Conservation (phyloP, 148 eudicot species). For the Hydrangea macrophylla region DNA sequence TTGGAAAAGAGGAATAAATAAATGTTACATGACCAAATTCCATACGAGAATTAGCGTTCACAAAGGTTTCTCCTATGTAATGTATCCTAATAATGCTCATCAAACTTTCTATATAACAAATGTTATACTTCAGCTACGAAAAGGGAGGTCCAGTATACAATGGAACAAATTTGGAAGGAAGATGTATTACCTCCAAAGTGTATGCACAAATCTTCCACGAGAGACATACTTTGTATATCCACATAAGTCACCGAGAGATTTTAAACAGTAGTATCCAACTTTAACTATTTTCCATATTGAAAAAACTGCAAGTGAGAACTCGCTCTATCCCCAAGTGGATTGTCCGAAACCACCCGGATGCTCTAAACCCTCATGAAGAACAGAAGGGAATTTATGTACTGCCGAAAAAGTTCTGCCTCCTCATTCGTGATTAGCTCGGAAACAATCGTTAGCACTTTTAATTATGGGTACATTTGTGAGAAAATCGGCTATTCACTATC, state of each 20-base stretch:
- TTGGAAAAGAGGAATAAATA: conserved; percentile 24
- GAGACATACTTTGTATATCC: conserved; percentile 6
- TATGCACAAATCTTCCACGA: conserved; percentile 6
- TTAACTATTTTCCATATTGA: conserved; percentile 21
- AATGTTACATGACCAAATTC: conserved; percentile 32
- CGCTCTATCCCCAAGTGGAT: not conserved
- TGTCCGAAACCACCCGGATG: conserved; percentile 19
- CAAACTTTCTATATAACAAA: conserved; percentile 14
- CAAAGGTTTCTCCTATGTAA: not conserved
- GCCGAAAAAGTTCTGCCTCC: conserved; percentile 21
- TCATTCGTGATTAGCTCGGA: conserved; percentile 19
- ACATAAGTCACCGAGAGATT: conserved; percentile 20
- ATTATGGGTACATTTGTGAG: not conserved
- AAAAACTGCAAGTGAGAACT: not conserved
- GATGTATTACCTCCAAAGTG: conserved; percentile 9
- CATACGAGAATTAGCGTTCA: conserved; percentile 6
- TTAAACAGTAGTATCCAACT: conserved; percentile 13
- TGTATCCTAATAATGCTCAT: not conserved
- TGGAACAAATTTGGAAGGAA: conserved; percentile 7
- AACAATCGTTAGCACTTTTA: conserved; percentile 16
- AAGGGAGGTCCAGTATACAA: conserved; percentile 8
- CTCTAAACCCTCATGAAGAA: conserved; percentile 21
- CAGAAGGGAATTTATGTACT: not conserved
- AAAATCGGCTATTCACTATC: conserved; percentile 60
- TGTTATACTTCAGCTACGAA: conserved; percentile 23